Base-by-base conservation (phyloP, 2,329 filamentous ascomycete genomes). In the Arthrobotrys conoides region DNA sequence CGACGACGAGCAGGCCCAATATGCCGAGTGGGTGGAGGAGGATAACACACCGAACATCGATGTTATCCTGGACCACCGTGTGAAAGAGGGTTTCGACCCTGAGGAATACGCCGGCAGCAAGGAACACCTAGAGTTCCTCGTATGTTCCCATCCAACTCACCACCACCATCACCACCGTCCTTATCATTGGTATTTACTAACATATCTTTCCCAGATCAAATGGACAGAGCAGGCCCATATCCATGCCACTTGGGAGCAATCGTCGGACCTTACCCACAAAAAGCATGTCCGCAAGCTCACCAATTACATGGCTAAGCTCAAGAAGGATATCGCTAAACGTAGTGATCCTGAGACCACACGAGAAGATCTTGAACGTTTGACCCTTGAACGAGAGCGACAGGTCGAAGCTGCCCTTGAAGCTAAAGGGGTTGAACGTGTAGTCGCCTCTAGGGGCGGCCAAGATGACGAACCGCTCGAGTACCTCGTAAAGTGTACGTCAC, bases 161-260 rank as follows among this genome's bases (percentile, higher is more conserved):
- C 30, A 48, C 51, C 30, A 44, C 61, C 16, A 10, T 53, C 24
- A 49, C 46, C 59, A 3, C 44, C 44, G 5, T 46, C n/a, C n/a
- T 20, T 46, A 9, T 16, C 44, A 18, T 46, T 46, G 44, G 5
- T 12, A 46, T 46, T 12, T n/a, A 1, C 41, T 61, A 53, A 82
- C 44, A 18, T n/a, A 16, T 18, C 88, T 82, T 33, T 36, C n/a
- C 8, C 89, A 91, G 85, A 94, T 99, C 85, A 99, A 99, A 86
- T 99, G 96, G 96, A 93, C 97, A 85, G 93, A 91, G 81, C 93
- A 94, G 85, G 97, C 96, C 10, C 94, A 99, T 84, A 91, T 97
- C 82, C 96, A 99, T 86, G 93, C 96, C 71, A 97, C 94, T 0
- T 99, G 96, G 95, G 94, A 98, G 84, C 91, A 90, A 0, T 91